Conservation (phyloP, 169 alveolate species). For the Plasmodium gonderi region DNA sequence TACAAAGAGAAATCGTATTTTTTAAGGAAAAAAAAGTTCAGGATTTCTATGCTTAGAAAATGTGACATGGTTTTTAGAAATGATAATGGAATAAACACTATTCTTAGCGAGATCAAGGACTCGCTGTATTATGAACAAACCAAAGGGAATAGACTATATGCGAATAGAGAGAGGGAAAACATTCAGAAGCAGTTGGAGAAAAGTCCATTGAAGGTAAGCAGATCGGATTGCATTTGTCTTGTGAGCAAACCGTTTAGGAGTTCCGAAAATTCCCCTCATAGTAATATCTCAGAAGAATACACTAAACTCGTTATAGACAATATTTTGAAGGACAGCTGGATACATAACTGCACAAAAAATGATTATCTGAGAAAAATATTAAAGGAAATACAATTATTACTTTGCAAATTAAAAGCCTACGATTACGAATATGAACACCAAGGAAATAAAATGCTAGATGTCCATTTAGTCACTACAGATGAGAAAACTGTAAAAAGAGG, state of each 20-base stretch:
- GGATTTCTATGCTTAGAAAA: background rate
- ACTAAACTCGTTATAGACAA: background rate
- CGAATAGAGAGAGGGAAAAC: background rate
- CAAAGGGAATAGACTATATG: background rate
- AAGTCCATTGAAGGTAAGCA: background rate
- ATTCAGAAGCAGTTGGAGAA: background rate
- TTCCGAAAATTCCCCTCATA: background rate
- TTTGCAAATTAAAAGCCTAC: constrained; percentile 11
- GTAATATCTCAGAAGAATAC: background rate
- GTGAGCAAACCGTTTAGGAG: background rate
- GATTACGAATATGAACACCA: constrained; percentile 1
- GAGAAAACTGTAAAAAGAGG: background rate
- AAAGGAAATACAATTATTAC: constrained; percentile 23
- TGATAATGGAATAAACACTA: background rate
- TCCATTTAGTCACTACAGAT: background rate
- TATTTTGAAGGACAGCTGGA: background rate
- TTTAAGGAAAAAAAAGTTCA: background rate
- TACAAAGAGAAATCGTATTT: no score
- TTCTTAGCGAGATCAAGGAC: background rate
- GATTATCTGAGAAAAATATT: background rate
- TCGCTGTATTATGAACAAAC: background rate
- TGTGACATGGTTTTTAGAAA: no score
- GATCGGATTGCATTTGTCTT: background rate
- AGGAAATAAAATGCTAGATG: background rate
- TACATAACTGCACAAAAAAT: constrained; percentile 23